phyloP scores from a whole-genome alignment of 768 basidiomycete genomes.

The Rhodotorula sphaerocarpa region DNA sequence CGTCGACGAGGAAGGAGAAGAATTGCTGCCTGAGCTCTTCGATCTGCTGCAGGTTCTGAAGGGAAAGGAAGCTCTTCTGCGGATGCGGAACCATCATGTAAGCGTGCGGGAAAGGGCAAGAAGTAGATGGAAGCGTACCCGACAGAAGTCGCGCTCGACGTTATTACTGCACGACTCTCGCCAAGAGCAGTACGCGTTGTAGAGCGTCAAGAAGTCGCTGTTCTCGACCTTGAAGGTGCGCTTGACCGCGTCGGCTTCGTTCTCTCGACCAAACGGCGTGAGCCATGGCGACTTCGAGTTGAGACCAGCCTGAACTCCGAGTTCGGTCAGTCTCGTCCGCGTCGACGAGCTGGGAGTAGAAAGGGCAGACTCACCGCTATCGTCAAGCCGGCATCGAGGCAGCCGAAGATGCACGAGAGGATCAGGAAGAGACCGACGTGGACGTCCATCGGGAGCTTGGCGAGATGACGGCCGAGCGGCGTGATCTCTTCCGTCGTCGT shows the following conservation, averaged over 20 bases:
- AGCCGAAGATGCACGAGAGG: slow-evolving; percentile 71
- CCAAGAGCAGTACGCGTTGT: slow-evolving; percentile 84
- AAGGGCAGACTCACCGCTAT: slow-evolving; percentile 52
- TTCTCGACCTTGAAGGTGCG: slow-evolving; percentile 70
- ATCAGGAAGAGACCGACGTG: slow-evolving; percentile 90
- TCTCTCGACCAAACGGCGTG: slow-evolving; percentile 75
- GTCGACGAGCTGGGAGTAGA: background rate
- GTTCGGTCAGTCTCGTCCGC: background rate
- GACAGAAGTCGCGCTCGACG: slow-evolving; percentile 66
- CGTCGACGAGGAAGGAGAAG: slow-evolving; percentile 79
- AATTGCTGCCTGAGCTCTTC: slow-evolving; percentile 92
- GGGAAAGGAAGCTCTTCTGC: slow-evolving; percentile 26
- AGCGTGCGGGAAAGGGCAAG: slow-evolving; percentile 37
- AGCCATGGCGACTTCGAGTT: slow-evolving; percentile 91
- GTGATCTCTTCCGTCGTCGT: slow-evolving; percentile 83
- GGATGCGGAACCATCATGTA: background rate
- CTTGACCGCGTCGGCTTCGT: slow-evolving; percentile 78
- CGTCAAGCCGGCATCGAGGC: slow-evolving; percentile 91
- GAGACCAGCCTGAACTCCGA: slow-evolving; percentile 53
- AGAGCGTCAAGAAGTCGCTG: slow-evolving; percentile 88
- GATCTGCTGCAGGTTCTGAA: slow-evolving; percentile 82
- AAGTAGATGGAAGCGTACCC: slow-evolving; percentile 64
- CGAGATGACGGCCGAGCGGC: slow-evolving; percentile 79
- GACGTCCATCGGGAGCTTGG: slow-evolving; percentile 88
- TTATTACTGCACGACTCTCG: slow-evolving; percentile 61